phyloP scores from a whole-genome alignment of 305 asterid genomes.

The Lippia alba region DNA sequence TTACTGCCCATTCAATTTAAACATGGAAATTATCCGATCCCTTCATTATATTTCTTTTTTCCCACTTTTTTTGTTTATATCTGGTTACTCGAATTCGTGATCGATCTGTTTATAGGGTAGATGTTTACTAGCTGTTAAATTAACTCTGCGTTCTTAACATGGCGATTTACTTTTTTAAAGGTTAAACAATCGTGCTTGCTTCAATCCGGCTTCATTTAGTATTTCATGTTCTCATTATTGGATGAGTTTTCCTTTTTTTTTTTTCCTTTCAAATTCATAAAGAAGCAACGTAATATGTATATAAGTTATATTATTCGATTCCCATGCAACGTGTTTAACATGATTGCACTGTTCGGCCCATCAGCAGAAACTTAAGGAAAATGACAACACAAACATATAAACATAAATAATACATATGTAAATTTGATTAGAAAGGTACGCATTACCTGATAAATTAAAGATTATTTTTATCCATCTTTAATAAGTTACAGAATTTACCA shows the following conservation, averaged over 20 bases:
- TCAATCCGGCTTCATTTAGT: slow-evolving; percentile 9
- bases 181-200: slow-evolving; percentile 13
- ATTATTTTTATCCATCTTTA: no score
- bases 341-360: slow-evolving; percentile 16
- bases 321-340: slow-evolving; percentile 26
- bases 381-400: background rate
- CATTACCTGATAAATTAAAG: no score
- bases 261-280: background rate
- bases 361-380: background rate
- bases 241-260: background rate
- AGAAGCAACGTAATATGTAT: slow-evolving; percentile 6
- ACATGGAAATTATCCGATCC: background rate
- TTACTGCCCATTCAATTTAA: no score
- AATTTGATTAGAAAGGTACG: no score
- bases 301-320: background rate
- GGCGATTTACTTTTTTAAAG: background rate
- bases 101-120: no score
- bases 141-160: background rate
- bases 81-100: no score
- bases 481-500: no score
- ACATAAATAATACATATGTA: background rate
- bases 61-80: no score
- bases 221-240: slow-evolving; percentile 6
- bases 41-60: background rate
- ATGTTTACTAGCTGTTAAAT: no score